Evolutionary conservation across 2,329 filamentous ascomycete genomes (phyloP), one percentile per base, ranked within the genome.

Genomic region (Nakataea oryzae): DNA sequence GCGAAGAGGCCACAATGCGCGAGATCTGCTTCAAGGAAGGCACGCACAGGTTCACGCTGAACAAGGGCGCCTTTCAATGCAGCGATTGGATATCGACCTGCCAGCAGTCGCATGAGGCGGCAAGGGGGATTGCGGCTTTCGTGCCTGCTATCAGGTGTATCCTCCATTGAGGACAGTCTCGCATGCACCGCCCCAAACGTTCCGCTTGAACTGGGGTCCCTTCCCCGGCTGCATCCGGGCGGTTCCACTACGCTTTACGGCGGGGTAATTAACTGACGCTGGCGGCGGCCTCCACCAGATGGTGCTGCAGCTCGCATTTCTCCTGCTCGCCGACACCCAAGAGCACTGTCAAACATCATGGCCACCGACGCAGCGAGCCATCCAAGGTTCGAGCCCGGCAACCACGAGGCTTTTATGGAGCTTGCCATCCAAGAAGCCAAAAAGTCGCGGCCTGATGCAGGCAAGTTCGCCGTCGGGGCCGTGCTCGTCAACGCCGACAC

Each of bases 41-140:
- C 2, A 78, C 67, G 0, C 71, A 85, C 64, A 57, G 64, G 1
- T 81, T 86, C 62, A 62, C 55, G 1, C 72, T 86, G 0, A 24
- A 65, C 1, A 86, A 84, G 66, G 81, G 82, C 2, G 78, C 81
- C 0, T 5, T 82, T 85, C 65, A 86, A 86, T 68, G 82, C 81
- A 1, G 74, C 82, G 0, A 76, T 85, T 60, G 50, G 50, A 60
- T 2, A 1, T 60, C 11, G 50, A 60, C 17, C n/a, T 60, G 13
- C 47, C 59, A 12, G 28, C 30, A 55, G 21, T n/a, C 21, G 3
- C 21, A n/a, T 50, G 6, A 50, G 17, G 41, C 21, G 41, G 30
- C 30, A 30, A 30, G 5, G 30, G 30, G 30, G 30, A n/a, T n/a
- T n/a, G n/a, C n/a, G n/a, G n/a, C n/a, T n/a, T n/a, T n/a, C n/a